These are phyloP conservation scores for Aspergillus nanangensis DNA, from an alignment of 495 filamentous ascomycete genomes.

Conservation along the genomic window DNA sequence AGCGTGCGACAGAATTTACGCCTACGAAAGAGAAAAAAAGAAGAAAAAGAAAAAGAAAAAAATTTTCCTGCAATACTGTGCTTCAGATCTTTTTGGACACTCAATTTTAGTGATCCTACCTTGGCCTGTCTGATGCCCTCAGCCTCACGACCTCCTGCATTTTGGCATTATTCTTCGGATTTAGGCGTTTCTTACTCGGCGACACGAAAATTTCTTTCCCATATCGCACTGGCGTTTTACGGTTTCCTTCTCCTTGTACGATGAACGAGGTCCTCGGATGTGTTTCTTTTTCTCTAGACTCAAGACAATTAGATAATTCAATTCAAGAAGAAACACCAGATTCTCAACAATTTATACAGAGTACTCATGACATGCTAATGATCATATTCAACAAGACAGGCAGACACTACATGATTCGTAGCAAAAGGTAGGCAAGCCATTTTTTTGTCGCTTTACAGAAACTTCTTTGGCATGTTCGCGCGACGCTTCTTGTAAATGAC, in stretches of 20 bases:
- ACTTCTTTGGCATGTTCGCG: slow-evolving; percentile 82
- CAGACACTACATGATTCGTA: too few species aligned
- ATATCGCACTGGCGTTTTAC: slow-evolving; percentile 3
- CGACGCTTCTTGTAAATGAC: slow-evolving; percentile 78
- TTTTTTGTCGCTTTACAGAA: slow-evolving; percentile 50
- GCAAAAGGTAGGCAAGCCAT: neutral
- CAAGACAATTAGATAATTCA: too few species aligned
- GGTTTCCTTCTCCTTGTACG: slow-evolving; percentile 3
- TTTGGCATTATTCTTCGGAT: too few species aligned
- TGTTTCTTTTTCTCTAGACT: slow-evolving; percentile 13
- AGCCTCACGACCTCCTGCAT: neutral
- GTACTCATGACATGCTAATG: too few species aligned
- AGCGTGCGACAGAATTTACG: too few species aligned
- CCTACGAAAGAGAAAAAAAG: neutral
- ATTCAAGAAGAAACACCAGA: neutral
- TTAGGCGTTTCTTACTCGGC: too few species aligned
- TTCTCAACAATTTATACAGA: too few species aligned
- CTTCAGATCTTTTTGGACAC: too few species aligned
- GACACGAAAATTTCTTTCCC: slow-evolving; percentile 6
- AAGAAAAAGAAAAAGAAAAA: neutral
- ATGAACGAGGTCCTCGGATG: slow-evolving; percentile 1
- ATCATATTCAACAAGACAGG: neutral
- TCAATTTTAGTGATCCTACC: too few species aligned
- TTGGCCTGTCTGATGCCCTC: too few species aligned
- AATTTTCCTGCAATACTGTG: neutral